Percentiles rank a stretch among this genome's conserved stretches.
Conservation (phyloP, 768 basidiomycete genomes). For the Zangia roseola region DNA sequence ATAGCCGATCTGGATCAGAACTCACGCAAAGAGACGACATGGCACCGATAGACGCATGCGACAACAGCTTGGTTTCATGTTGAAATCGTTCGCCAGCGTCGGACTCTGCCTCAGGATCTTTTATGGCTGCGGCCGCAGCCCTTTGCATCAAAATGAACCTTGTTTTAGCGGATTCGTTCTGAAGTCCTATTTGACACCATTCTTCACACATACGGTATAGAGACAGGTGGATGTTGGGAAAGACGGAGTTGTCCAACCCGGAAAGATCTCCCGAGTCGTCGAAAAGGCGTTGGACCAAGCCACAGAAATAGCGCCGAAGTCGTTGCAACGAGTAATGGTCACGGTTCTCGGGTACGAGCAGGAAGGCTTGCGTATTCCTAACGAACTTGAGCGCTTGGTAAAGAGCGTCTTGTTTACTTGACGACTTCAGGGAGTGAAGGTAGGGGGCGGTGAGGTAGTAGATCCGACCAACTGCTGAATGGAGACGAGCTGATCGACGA, state of each 20-base stretch:
- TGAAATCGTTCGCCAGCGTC: slow-evolving; percentile 59
- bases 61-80: slow-evolving; percentile 68
- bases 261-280: slow-evolving; percentile 69
- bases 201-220: slow-evolving; percentile 87
- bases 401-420: slow-evolving; percentile 69
- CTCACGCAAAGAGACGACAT: slow-evolving; percentile 86
- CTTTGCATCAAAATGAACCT: slow-evolving; percentile 71
- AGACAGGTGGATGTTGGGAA: slow-evolving; percentile 70
- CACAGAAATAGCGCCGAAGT: slow-evolving; percentile 88
- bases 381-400: slow-evolving; percentile 85
- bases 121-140: slow-evolving; percentile 52
- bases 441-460: slow-evolving; percentile 83
- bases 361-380: slow-evolving; percentile 73
- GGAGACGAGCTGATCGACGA: slow-evolving; percentile 74
- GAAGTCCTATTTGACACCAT: slow-evolving; percentile 86
- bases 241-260: slow-evolving; percentile 75
- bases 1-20: slow-evolving; percentile 19
- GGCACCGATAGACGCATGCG: slow-evolving; percentile 82
- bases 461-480: slow-evolving; percentile 85
- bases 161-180: slow-evolving; percentile 69
- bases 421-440: slow-evolving; percentile 66
- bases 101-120: slow-evolving; percentile 52
- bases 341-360: slow-evolving; percentile 68
- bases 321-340: slow-evolving; percentile 78
- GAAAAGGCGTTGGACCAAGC: slow-evolving; percentile 82